Percentiles rank a stretch among this genome's conserved stretches.
These are phyloP conservation scores for Tuber microsphaerosporum DNA, from an alignment of 495 filamentous ascomycete genomes.

Conservation along the genomic window DNA sequence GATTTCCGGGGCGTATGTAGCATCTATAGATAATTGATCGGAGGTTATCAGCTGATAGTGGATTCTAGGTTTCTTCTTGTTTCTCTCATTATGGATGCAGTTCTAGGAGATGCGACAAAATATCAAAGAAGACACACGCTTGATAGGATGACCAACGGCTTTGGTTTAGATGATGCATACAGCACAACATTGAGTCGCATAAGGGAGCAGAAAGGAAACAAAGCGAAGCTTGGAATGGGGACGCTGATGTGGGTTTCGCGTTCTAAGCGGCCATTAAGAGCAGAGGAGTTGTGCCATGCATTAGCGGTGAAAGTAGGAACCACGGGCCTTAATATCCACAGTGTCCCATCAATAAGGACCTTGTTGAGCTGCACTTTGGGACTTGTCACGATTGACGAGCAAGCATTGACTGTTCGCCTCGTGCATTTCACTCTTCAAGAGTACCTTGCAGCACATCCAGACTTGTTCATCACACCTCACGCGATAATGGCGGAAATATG, in stretches of 20 bases:
- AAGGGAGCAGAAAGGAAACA: background rate
- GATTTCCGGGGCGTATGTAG: background rate
- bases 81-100: background rate
- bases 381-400: background rate
- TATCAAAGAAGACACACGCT: background rate
- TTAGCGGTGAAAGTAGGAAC: background rate
- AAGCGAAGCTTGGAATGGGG: background rate
- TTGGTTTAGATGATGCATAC: background rate
- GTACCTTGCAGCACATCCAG: background rate
- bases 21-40: background rate
- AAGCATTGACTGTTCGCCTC: background rate
- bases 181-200: background rate
- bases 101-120: background rate
- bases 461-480: background rate
- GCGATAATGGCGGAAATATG: background rate
- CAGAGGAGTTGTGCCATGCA: background rate
- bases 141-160: background rate
- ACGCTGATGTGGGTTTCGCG: background rate
- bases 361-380: background rate
- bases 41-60: background rate
- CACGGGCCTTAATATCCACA: background rate
- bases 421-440: background rate
- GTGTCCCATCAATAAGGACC: background rate
- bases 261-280: background rate
- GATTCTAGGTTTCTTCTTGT: background rate